Conservation (phyloP, 495 filamentous ascomycete species). For the Penicillium canescens region DNA sequence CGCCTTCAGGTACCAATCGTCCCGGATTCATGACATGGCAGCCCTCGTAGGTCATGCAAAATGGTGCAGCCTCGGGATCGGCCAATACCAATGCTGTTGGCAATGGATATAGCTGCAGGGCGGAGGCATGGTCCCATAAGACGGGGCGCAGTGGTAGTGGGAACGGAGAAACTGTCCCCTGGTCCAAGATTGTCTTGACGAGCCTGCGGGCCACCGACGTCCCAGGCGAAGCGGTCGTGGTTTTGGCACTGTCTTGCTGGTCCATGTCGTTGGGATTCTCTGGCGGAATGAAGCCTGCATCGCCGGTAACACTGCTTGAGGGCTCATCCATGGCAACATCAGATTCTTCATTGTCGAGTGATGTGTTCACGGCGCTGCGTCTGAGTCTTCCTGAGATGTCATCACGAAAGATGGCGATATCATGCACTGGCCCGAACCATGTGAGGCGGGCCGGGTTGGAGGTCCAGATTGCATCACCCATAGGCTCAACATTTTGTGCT, state of each 20-base stretch:
- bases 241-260: slow-evolving; percentile 14
- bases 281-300: slow-evolving; percentile 11
- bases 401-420: slow-evolving; percentile 83
- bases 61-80: slow-evolving; percentile 77
- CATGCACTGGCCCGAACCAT: slow-evolving; percentile 82
- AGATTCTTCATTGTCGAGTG: slow-evolving; percentile 18
- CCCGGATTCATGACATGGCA: slow-evolving; percentile 97
- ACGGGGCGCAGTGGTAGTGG: slow-evolving; percentile 72
- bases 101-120: slow-evolving; percentile 81
- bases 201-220: slow-evolving; percentile 70
- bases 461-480: slow-evolving; percentile 80
- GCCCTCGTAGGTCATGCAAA: slow-evolving; percentile 86
- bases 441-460: slow-evolving; percentile 80
- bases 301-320: background rate
- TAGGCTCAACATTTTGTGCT: slow-evolving; percentile 40
- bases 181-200: slow-evolving; percentile 90
- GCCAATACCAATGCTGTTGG: slow-evolving; percentile 80
- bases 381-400: slow-evolving; percentile 77
- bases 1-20: slow-evolving; percentile 61
- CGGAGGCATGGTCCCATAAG: slow-evolving; percentile 79
- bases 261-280: slow-evolving; percentile 7
- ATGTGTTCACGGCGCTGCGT: slow-evolving; percentile 66
- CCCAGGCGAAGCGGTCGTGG: slow-evolving; percentile 45
- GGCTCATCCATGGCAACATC: slow-evolving; percentile 2
- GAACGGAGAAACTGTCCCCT: slow-evolving; percentile 86